Conservation (phyloP, 257 asterid genomes). For the Solanum chilense region DNA sequence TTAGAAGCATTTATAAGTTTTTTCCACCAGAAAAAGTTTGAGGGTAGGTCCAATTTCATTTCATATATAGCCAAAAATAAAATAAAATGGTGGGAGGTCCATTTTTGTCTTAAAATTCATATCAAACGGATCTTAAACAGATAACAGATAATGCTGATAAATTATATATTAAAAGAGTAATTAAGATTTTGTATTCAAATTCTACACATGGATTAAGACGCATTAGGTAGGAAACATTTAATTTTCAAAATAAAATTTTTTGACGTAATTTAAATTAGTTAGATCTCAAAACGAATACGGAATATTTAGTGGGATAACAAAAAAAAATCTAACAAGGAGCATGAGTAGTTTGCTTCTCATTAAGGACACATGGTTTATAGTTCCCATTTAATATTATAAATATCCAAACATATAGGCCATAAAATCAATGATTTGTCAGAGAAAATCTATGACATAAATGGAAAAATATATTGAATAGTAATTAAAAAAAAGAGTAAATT, state of each 20-base stretch:
- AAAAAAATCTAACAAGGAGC: background rate
- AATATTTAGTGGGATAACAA: background rate
- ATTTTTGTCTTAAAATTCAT: background rate
- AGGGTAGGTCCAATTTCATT: background rate
- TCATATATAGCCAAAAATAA: background rate
- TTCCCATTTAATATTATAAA: background rate
- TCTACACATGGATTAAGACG: background rate
- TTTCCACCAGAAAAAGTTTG: background rate
- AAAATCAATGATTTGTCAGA: background rate
- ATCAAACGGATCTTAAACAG: rapidly evolving
- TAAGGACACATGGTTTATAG: background rate
- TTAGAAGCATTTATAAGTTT: background rate
- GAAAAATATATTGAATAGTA: background rate
- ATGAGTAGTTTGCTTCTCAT: background rate
- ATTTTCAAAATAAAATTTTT: rapidly evolving
- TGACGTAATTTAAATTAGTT: background rate
- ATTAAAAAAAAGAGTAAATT: background rate
- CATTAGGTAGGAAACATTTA: background rate
- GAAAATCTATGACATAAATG: background rate
- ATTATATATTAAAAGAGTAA: background rate
- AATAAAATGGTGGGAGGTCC: background rate
- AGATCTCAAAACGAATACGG: background rate
- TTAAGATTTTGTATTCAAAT: background rate
- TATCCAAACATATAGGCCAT: background rate
- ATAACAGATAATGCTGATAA: rapidly evolving